A percentile compares a stretch with the other conserved stretches of the same genome.
These are phyloP conservation scores for Syncephalastrum racemosum DNA, from an alignment of 371 early-diverging fungal species.

Conservation along the genomic window DNA sequence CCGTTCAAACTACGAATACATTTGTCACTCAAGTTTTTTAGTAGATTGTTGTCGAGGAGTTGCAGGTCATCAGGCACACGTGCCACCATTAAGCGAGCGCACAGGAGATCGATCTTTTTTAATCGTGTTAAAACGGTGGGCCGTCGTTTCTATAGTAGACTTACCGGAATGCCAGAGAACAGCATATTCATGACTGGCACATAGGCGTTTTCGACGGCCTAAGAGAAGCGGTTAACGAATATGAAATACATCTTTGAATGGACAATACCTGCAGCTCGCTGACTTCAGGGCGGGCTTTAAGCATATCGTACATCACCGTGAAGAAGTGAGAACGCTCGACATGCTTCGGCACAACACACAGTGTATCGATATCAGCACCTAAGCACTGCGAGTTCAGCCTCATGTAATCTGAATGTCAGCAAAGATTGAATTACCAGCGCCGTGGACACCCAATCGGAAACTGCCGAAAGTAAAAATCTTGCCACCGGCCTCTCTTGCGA, in stretches of 20 bases:
- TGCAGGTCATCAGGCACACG: constrained; percentile 88
- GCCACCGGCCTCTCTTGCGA: constrained; percentile 91
- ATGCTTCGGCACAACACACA: constrained; percentile 96
- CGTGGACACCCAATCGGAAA: constrained; percentile 98
- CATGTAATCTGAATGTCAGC: not conserved
- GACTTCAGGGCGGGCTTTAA: constrained; percentile 83
- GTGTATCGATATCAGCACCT: constrained; percentile 99
- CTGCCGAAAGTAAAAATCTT: constrained; percentile 99
- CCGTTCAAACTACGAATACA: constrained; percentile 97
- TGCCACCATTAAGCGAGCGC: constrained; percentile 83
- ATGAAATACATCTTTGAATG: not conserved
- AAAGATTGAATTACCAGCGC: constrained; percentile 59
- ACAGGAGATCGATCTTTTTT: constrained; percentile 93
- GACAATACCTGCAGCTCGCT: constrained; percentile 81
- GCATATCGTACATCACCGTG: constrained; percentile 83
- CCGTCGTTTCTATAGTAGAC: too few species aligned
- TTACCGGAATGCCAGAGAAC: constrained; percentile 87
- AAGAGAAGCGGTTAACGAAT: constrained; percentile 3
- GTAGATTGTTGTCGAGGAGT: constrained; percentile 82
- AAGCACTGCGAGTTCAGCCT: not conserved
- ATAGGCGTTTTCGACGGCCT: constrained; percentile 90
- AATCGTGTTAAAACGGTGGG: not conserved
- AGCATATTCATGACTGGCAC: constrained; percentile 98
- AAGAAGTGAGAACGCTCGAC: constrained; percentile 97
- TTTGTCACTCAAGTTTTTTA: constrained; percentile 93